A percentile compares a stretch with the other conserved stretches of the same genome.
Evolutionary conservation across 1,139 yeast species (phyloP).

Genomic region (Zygosaccharomyces sapae): DNA sequence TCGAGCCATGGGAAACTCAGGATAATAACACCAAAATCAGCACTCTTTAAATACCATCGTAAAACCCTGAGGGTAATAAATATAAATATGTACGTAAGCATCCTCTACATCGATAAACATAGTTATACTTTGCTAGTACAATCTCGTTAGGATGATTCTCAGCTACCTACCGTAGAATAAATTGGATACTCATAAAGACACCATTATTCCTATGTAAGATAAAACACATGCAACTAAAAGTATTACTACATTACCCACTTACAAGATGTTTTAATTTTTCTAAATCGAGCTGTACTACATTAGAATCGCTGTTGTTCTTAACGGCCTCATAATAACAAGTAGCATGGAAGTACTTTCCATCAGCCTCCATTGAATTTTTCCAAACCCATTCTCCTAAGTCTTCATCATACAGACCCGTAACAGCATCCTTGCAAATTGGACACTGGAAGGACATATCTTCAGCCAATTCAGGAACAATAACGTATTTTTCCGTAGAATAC

Average conservation of each 20-base stretch:
- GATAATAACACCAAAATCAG: too few relatives aligned
- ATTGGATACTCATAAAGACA: too few relatives aligned
- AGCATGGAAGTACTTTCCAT: conserved; percentile 77
- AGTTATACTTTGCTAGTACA: too few relatives aligned
- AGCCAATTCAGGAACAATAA: conserved; percentile 65
- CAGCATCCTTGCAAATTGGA: conserved; percentile 80
- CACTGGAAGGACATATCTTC: conserved; percentile 69
- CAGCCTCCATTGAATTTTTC: conserved; percentile 68
- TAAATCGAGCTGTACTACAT: conserved; percentile 21
- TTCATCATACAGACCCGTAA: conserved; percentile 79
- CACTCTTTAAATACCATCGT: too few relatives aligned
- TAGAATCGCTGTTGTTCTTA: conserved; percentile 31
- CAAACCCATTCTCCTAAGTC: conserved; percentile 95
- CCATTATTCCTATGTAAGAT: neutral
- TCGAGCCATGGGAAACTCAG: neutral
- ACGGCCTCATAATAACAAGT: conserved; percentile 75
- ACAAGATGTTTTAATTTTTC: conserved; percentile 24
- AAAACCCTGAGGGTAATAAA: too few relatives aligned
- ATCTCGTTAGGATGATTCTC: too few relatives aligned
- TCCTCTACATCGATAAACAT: too few relatives aligned
- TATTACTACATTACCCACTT: conserved; percentile 1
- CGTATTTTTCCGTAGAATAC: conserved; percentile 38
- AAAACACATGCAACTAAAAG: neutral
- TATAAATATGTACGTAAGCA: too few relatives aligned
- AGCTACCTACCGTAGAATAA: too few relatives aligned